These are phyloP conservation scores for Penicillium turbatum DNA, from an alignment of 495 filamentous ascomycete genomes.

Conservation along the genomic window DNA sequence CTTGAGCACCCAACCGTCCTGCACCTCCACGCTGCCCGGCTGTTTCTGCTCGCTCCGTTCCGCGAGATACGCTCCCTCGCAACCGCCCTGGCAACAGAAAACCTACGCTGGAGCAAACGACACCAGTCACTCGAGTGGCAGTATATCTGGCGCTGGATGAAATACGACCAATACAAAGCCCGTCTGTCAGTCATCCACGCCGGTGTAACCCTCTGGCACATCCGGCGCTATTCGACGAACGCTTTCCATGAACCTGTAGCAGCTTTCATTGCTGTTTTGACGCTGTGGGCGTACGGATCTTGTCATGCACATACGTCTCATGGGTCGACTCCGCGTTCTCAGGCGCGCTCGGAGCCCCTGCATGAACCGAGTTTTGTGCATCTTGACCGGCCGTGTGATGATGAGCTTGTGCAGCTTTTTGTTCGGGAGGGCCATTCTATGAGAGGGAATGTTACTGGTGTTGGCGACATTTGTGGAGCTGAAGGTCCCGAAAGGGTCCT, in stretches of 20 bases:
- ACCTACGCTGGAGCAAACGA: constrained; percentile 30
- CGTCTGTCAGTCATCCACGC: constrained; percentile 53
- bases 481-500: constrained; percentile 42
- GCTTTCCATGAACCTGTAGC: constrained; percentile 50
- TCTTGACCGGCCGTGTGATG: constrained; percentile 50
- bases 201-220: constrained; percentile 47
- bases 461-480: constrained; percentile 45
- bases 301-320: constrained; percentile 21
- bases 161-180: constrained; percentile 52
- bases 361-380: constrained; percentile 39
- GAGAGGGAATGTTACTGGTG: constrained; percentile 44
- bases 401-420: constrained; percentile 52
- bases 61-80: constrained; percentile 39
- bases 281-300: constrained; percentile 50
- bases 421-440: constrained; percentile 47
- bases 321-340: constrained; percentile 7
- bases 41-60: constrained; percentile 37
- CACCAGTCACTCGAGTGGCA: constrained; percentile 38
- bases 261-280: constrained; percentile 44
- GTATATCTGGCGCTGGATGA: constrained; percentile 47
- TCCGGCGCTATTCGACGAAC: constrained; percentile 44
- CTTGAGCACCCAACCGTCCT: constrained; percentile 49
- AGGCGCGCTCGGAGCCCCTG: constrained; percentile 5
- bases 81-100: constrained; percentile 28
- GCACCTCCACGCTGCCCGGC: constrained; percentile 49